phyloP scores from a whole-genome alignment of 768 basidiomycete species.

The Fistulinella prunicolor region DNA sequence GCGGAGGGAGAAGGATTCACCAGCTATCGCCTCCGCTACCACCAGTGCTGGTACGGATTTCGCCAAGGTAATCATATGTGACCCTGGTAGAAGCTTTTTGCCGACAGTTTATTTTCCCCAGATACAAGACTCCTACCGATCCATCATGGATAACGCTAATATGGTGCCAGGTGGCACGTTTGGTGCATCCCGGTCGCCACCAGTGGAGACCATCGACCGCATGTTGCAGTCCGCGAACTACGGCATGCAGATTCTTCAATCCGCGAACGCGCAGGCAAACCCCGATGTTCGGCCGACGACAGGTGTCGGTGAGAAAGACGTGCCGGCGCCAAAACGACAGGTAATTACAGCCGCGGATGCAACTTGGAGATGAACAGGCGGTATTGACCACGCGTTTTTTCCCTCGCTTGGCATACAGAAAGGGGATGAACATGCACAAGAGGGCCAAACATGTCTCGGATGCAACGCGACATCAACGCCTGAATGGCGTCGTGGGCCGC shows the following conservation, averaged over 20 bases:
- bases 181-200: slow-evolving; percentile 21
- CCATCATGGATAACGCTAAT: slow-evolving; percentile 40
- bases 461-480: slow-evolving; percentile 84
- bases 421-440: slow-evolving; percentile 44
- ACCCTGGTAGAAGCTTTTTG: slow-evolving; percentile 2
- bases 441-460: slow-evolving; percentile 75
- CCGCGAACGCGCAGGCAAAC: slow-evolving; percentile 25
- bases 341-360: slow-evolving; percentile 29
- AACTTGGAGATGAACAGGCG: slow-evolving; percentile 17
- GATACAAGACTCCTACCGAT: slow-evolving; percentile 44
- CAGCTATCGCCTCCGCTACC: slow-evolving; percentile 25
- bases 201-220: slow-evolving; percentile 39
- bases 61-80: slow-evolving; percentile 33
- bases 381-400: background rate
- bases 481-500: slow-evolving; percentile 81
- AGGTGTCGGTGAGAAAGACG: slow-evolving; percentile 29
- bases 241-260: slow-evolving; percentile 34
- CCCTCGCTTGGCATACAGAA: slow-evolving; percentile 23
- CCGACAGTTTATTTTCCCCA: slow-evolving; percentile 20
- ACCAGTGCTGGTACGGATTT: slow-evolving; percentile 38
- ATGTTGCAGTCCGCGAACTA: slow-evolving; percentile 44
- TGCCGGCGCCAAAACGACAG: slow-evolving; percentile 32
- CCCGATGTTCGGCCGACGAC: slow-evolving; percentile 26
- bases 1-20: slow-evolving; percentile 36
- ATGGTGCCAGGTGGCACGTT: slow-evolving; percentile 25